Base-by-base conservation (phyloP, 1,284 basidiomycete genomes). In the Malassezia nana region DNA sequence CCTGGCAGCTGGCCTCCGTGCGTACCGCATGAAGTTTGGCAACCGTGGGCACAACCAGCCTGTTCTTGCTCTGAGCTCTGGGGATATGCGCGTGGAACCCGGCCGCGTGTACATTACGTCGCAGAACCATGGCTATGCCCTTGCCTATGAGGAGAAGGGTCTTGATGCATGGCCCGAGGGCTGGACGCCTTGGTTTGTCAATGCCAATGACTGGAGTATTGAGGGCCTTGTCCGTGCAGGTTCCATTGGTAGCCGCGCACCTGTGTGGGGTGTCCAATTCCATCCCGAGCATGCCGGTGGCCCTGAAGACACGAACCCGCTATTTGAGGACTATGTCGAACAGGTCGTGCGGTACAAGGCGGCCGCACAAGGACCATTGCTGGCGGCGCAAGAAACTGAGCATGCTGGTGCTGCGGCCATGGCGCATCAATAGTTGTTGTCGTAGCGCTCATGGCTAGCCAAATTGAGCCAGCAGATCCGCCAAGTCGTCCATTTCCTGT, bases 21-120 rank as follows among this genome's bases (percentile, higher is more conserved):
- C 91, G 6, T 96, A 96, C 76, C 82, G 90, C 29, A 94, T 94
- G 89, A 88, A 84, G 18, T 96, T 96, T 71, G 91, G 92, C 25
- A 96, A 98, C 76, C 86, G 92, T 67, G 92, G 92, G n/a, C 94
- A 98, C 77, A 98, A 98, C 75, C 92, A 98, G 76, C 92, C 92
- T 35, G 92, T 98, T 15, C 81, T 98, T 30, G 92, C 92, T 22
- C 80, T 96, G 50, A 87, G 89, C 30, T 84, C 83, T 32, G 82
- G 86, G 7, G 89, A 91, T 4, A 66, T 62, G 55, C 89, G 86
- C 26, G 90, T 96, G 78, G 87, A 84, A 73, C 88, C 91, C 45
- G 94, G 92, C 16, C 81, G 92, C 39, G 91, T 98, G 42, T 98
- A 96, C 77, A 91, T 98, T 47, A 98, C 92, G 1, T 84, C 73